Evolutionary conservation across 345 rosid genomes (phyloP).

Genomic region (Moricandia moricandioides): DNA sequence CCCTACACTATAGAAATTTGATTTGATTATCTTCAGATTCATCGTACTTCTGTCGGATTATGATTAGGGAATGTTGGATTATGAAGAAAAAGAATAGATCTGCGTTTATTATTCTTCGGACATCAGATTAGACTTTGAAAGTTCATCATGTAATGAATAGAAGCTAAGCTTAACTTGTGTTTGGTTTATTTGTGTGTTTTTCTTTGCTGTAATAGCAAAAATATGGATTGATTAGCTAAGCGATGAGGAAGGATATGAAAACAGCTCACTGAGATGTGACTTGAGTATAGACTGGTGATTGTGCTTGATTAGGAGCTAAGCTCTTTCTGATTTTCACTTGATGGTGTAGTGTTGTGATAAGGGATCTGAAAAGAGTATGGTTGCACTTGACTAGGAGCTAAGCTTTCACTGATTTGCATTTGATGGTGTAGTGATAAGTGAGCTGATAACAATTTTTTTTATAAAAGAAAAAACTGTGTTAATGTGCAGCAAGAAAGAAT

Average conservation of each 20-base stretch:
- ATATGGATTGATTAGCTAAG: background rate
- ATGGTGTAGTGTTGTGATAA: background rate
- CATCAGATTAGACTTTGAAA: background rate
- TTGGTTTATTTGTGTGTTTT: background rate
- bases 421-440: background rate
- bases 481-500: constrained; percentile 50
- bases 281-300: background rate
- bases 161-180: background rate
- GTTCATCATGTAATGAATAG: background rate
- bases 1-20: constrained; percentile 28
- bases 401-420: background rate
- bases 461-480: background rate
- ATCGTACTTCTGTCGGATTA: background rate
- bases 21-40: background rate
- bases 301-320: background rate
- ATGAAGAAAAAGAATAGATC: background rate
- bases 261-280: background rate
- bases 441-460: background rate
- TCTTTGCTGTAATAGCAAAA: background rate
- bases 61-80: background rate
- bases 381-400: background rate
- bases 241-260: background rate
- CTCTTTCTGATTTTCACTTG: background rate
- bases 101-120: background rate
- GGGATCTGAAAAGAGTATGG: background rate